Conservation (phyloP, 2,329 filamentous ascomycete species). For the Graphilbum fragrans region DNA sequence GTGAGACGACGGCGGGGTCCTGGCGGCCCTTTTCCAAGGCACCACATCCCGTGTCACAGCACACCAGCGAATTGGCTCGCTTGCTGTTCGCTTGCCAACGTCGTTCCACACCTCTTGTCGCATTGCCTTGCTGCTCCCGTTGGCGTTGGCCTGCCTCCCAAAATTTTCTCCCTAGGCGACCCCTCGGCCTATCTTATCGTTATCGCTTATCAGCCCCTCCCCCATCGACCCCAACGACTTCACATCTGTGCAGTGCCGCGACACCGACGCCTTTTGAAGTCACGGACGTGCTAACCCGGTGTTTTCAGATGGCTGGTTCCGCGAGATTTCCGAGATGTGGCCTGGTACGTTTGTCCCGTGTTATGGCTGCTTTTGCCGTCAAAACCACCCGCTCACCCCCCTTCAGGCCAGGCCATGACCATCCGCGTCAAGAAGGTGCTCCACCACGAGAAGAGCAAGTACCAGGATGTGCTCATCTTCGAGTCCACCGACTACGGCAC, state of each 20-base stretch:
- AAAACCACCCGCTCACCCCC: neutral
- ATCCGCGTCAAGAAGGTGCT: slow-evolving; percentile 95
- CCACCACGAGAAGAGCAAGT: slow-evolving; percentile 98
- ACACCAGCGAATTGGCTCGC: too few relatives aligned
- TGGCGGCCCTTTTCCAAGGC: too few relatives aligned
- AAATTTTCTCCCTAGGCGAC: neutral
- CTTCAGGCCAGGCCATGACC: slow-evolving; percentile 84
- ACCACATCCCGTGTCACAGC: too few relatives aligned
- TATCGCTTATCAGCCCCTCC: slow-evolving; percentile 7
- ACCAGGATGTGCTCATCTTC: slow-evolving; percentile 98
- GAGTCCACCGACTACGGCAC: slow-evolving; percentile 95
- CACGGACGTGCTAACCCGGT: neutral
- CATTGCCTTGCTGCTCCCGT: too few relatives aligned
- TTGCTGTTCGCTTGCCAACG: too few relatives aligned
- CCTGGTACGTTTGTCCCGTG: slow-evolving; percentile 39
- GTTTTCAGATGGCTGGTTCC: slow-evolving; percentile 95
- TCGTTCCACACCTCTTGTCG: too few relatives aligned
- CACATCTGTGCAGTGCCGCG: neutral
- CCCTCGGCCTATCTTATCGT: slow-evolving; percentile 4
- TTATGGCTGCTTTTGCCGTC: neutral
- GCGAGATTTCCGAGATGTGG: slow-evolving; percentile 98
- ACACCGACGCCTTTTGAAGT: neutral
- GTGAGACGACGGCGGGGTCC: too few relatives aligned
- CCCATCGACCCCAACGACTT: too few relatives aligned
- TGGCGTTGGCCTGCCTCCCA: neutral